A percentile compares a stretch with the other conserved stretches of the same genome.
phyloP scores from a whole-genome alignment of 164 flowering plant genomes.

The Vitis riparia region DNA sequence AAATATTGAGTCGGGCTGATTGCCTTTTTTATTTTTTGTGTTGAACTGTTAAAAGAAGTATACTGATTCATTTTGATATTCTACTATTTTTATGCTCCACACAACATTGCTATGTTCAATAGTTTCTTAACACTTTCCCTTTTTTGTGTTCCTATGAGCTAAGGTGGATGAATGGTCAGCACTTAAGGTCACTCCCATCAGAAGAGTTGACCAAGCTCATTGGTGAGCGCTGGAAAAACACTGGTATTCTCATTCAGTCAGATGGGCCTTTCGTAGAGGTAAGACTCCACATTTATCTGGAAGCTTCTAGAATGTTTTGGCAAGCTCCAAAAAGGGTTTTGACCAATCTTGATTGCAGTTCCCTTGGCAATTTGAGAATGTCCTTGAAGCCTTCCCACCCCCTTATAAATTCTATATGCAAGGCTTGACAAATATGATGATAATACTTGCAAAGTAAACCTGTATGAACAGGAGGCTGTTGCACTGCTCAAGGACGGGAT shows the following conservation, averaged over 20 bases:
- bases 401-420: not conserved
- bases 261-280: conserved; percentile 76
- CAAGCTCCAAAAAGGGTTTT: no score
- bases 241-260: conserved; percentile 67
- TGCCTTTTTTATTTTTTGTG: not conserved
- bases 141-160: not conserved
- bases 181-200: conserved; percentile 72
- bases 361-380: no score
- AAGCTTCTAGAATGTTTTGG: no score
- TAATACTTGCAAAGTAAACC: conserved; percentile 2
- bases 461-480: conserved; percentile 63
- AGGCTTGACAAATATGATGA: not conserved
- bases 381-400: no score
- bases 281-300: conserved; percentile 10
- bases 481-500: conserved; percentile 84
- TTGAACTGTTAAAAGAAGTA: not conserved
- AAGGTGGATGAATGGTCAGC: conserved; percentile 99
- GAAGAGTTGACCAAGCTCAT: conserved; percentile 59
- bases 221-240: conserved; percentile 77
- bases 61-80: not conserved
- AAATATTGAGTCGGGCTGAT: no score
- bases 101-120: not conserved
- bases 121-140: not conserved
- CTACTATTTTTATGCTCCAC: not conserved
- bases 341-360: no score